These are phyloP conservation scores for Chlamydomonas applanata DNA, from an alignment of 139 green algal species.

Conservation along the genomic window DNA sequence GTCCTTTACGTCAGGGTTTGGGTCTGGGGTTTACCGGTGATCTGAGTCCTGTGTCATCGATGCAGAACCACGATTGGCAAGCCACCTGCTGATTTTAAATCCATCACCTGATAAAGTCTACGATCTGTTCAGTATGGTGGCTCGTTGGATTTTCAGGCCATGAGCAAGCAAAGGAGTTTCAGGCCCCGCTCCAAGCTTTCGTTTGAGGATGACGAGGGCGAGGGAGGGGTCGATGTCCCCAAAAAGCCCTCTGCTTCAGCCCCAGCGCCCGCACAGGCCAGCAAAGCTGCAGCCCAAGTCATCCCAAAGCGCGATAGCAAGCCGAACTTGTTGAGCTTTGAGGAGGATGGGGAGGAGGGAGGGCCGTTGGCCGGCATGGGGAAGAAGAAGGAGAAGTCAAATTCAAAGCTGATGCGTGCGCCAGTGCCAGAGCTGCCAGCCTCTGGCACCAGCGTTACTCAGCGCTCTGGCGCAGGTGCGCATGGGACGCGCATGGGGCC, in stretches of 20 bases:
- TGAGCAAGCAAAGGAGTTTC: constrained; percentile 46
- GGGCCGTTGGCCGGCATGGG: constrained; percentile 8
- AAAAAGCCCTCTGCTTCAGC: neutral
- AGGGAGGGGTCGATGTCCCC: neutral
- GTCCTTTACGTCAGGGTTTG: too few relatives aligned
- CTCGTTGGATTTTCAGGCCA: constrained; percentile 8
- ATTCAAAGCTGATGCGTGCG: constrained; percentile 12
- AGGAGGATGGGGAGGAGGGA: constrained; percentile 34
- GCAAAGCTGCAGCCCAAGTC: neutral
- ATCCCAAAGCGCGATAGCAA: constrained; percentile 13
- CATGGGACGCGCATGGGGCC: neutral
- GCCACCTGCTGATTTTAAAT: neutral
- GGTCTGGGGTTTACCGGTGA: too few relatives aligned
- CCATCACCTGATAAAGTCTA: neutral
- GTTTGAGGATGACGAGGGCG: constrained; percentile 15
- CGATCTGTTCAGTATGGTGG: neutral
- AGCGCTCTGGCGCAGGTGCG: constrained; percentile 8
- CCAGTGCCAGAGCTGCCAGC: constrained; percentile 5
- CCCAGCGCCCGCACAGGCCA: neutral
- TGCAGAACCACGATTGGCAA: neutral
- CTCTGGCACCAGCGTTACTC: neutral
- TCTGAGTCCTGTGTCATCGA: too few relatives aligned
- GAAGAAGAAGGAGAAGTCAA: constrained; percentile 18
- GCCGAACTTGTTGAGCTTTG: constrained; percentile 40
- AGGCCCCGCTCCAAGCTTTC: constrained; percentile 27